A percentile compares a stretch with the other conserved stretches of the same genome.
phyloP scores from a whole-genome alignment of 768 basidiomycete species.

The Naematelia encephala region DNA sequence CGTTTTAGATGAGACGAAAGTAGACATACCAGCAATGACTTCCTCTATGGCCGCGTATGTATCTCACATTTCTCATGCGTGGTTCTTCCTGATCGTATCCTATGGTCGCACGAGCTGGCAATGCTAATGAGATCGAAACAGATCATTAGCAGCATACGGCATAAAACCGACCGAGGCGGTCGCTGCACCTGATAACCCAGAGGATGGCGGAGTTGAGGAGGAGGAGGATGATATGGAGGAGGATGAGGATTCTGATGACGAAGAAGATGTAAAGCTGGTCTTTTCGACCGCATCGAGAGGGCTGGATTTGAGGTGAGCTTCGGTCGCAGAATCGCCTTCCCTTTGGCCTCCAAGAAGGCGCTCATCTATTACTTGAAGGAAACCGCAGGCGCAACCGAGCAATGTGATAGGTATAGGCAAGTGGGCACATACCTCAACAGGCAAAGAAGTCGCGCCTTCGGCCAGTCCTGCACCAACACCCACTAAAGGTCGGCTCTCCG shows the following conservation, averaged over 20 bases:
- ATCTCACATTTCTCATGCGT: too few relatives aligned
- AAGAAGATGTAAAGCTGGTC: slow-evolving; percentile 46
- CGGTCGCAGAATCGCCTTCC: background rate
- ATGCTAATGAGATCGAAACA: slow-evolving; percentile 14
- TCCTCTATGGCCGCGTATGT: background rate
- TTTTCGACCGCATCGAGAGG: slow-evolving; percentile 36
- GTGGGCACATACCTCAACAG: slow-evolving; percentile 43
- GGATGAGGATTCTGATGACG: slow-evolving; percentile 31
- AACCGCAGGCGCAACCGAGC: slow-evolving; percentile 28
- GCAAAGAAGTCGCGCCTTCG: slow-evolving; percentile 5
- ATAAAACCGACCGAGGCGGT: slow-evolving; percentile 29
- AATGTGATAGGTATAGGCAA: slow-evolving; percentile 46
- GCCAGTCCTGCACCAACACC: slow-evolving; percentile 11
- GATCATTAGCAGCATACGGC: slow-evolving; percentile 36
- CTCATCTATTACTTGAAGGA: slow-evolving; percentile 10
- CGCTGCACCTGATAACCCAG: slow-evolving; percentile 28
- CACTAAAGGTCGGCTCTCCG: slow-evolving; percentile 6
- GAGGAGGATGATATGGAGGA: slow-evolving; percentile 27
- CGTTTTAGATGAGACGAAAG: too few relatives aligned
- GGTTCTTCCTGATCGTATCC: too few relatives aligned
- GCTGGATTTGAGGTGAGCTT: slow-evolving; percentile 47
- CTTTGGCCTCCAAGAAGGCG: too few relatives aligned
- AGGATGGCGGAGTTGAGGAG: slow-evolving; percentile 37
- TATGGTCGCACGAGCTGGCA: slow-evolving; percentile 2
- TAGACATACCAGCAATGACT: background rate